Evolutionary conservation across 2,329 filamentous ascomycete genomes (phyloP), one percentile per base, ranked within the genome.

Genomic region (Neonectria sp.): DNA sequence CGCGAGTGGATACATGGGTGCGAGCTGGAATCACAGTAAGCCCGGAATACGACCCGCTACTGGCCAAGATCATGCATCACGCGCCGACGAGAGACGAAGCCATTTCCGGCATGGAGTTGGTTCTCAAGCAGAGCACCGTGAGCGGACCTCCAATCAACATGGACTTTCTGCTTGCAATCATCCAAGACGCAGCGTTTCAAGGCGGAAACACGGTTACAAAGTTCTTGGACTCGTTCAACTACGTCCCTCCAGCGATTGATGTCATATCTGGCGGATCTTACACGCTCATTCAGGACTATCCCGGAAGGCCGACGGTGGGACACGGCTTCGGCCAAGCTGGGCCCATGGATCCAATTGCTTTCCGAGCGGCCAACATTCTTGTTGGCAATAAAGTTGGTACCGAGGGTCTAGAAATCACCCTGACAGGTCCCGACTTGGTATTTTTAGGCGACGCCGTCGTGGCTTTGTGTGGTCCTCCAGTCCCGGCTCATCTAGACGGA

Each of bases 1-100:
- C 83, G 15, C 83, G 90, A 6, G 83, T 92, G 43, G 90, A 92
- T 69, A 91, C 88, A 0, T 91, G 89, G 89, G 84, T 91, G 1
- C 83, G 86, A 60, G 85, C 85, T 2, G 90, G 90, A 6, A 85
- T 86, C 3, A 84, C 82, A 3, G 82, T 92, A 45, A 87, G 86
- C 6, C 84, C 89, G 2, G 83, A 88, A 65, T 91, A 90, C 60
- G 88, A 87, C 73, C 87, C 88, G 0, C 75, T 90, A 5, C 80
- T 90, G 60, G 88, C 86, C 5, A 90, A 90, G 76, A 80, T 89
- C 13, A 90, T 92, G 83, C 84, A 84, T 27, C 86, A 90, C 68
- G 81, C 79, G 82, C 46, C 29, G 7, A 53, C 37, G 2, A 29
- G 65, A 27, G 56, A 71, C 55, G 70, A 80, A 1, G 76, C 82